Conservation (phyloP, 2,329 filamentous ascomycete species). For the Fusarium globosum region DNA sequence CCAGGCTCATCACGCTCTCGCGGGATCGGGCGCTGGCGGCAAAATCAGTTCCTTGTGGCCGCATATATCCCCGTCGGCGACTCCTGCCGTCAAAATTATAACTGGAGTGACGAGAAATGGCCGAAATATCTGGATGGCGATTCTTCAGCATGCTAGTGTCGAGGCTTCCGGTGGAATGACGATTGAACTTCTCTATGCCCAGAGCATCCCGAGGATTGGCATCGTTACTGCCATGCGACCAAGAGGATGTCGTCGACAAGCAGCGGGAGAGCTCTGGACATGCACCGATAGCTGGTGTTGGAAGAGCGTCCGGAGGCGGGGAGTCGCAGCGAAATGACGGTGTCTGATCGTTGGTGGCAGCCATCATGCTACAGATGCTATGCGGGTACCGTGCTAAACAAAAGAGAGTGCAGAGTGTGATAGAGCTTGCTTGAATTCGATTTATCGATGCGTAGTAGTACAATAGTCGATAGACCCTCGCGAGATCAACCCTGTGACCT, state of each 20-base stretch:
- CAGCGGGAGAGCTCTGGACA: constrained; percentile 70
- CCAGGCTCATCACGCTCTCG: constrained; percentile 95
- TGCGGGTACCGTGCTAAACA: neutral
- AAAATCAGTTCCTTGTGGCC: constrained; percentile 88
- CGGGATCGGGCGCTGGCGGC: constrained; percentile 88
- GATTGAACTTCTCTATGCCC: constrained; percentile 66
- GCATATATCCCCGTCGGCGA: constrained; percentile 83
- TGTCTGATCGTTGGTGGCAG: constrained; percentile 48
- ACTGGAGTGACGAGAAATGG: constrained; percentile 56
- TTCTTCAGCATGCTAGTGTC: constrained; percentile 64
- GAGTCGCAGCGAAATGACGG: constrained; percentile 62
- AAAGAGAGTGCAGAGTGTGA: neutral
- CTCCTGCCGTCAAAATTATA: constrained; percentile 55
- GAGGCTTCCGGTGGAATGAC: constrained; percentile 72
- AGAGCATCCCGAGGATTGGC: constrained; percentile 64
- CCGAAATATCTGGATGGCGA: constrained; percentile 56
- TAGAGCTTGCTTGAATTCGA: constrained; percentile 3
- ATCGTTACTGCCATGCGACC: constrained; percentile 65
- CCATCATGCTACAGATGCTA: constrained; percentile 44
- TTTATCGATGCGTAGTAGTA: constrained; percentile 10
- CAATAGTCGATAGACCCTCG: constrained; percentile 5
- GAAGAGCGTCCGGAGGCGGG: constrained; percentile 72
- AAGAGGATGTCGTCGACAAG: constrained; percentile 70
- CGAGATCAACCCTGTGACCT: constrained; percentile 20
- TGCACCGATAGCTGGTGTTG: constrained; percentile 71